Percentiles rank a stretch among this genome's conserved stretches.
These are phyloP conservation scores for Amphirosellinia nigrospora DNA, from an alignment of 495 filamentous ascomycete species.

Conservation along the genomic window DNA sequence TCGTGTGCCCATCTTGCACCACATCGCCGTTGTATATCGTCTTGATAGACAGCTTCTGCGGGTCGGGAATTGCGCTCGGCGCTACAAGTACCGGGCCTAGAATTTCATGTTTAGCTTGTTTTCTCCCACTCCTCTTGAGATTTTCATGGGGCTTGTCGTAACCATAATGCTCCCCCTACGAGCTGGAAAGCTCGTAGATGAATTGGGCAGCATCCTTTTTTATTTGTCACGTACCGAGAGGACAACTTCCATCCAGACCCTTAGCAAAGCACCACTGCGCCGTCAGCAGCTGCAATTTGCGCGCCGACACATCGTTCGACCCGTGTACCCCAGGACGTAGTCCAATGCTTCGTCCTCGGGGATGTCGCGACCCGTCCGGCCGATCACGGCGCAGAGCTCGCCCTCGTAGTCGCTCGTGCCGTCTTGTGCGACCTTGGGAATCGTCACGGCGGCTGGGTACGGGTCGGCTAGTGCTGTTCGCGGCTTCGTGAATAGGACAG, in stretches of 20 bases:
- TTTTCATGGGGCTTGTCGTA: background rate
- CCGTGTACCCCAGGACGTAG: slow-evolving; percentile 57
- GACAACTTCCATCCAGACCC: slow-evolving; percentile 55
- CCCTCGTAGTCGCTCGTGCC: slow-evolving; percentile 58
- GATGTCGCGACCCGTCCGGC: slow-evolving; percentile 54
- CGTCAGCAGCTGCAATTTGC: slow-evolving; percentile 52
- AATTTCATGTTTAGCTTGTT: slow-evolving; percentile 9
- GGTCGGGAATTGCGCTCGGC: slow-evolving; percentile 52
- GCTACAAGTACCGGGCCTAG: slow-evolving; percentile 50
- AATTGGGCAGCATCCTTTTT: background rate
- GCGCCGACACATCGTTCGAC: slow-evolving; percentile 54
- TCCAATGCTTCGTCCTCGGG: slow-evolving; percentile 53
- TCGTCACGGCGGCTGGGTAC: slow-evolving; percentile 50
- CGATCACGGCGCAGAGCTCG: slow-evolving; percentile 55
- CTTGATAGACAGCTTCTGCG: slow-evolving; percentile 35
- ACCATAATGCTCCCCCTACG: background rate
- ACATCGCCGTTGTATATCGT: slow-evolving; percentile 57
- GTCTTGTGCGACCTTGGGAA: slow-evolving; percentile 53
- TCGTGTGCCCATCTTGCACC: slow-evolving; percentile 45
- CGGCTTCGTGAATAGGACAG: slow-evolving; percentile 56
- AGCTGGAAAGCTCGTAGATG: background rate
- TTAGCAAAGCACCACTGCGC: slow-evolving; percentile 59
- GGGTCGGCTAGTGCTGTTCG: slow-evolving; percentile 50
- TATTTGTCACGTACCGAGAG: slow-evolving; percentile 53
- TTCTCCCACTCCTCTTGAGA: background rate